These are phyloP conservation scores for Xylaria nigripes DNA, from an alignment of 495 filamentous ascomycete species.

Conservation along the genomic window DNA sequence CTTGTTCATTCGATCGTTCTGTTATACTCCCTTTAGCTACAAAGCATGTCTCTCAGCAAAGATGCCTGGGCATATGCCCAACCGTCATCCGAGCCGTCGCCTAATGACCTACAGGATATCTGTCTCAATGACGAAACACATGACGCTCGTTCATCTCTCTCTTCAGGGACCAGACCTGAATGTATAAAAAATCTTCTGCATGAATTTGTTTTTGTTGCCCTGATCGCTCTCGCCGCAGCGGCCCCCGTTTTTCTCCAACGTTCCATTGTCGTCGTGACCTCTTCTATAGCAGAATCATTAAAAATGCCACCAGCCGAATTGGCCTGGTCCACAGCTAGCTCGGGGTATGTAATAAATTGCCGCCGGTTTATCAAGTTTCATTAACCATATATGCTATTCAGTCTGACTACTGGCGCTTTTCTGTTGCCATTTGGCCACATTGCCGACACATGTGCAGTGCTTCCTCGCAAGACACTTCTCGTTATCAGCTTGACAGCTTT, in stretches of 20 bases:
- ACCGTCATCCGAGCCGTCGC: slow-evolving; percentile 7
- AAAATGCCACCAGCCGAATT: slow-evolving; percentile 54
- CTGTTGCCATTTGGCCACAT: slow-evolving; percentile 55
- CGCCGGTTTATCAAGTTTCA: slow-evolving; percentile 16
- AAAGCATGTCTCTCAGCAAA: slow-evolving; percentile 17
- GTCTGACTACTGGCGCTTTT: slow-evolving; percentile 50
- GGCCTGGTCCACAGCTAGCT: slow-evolving; percentile 52
- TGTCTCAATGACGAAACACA: slow-evolving; percentile 22
- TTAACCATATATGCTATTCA: slow-evolving; percentile 3
- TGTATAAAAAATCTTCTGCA: slow-evolving; percentile 50
- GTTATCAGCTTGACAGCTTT: slow-evolving; percentile 48
- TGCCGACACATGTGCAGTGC: slow-evolving; percentile 42
- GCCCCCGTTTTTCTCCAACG: slow-evolving; percentile 51
- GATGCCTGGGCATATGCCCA: slow-evolving; percentile 16
- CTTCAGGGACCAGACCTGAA: slow-evolving; percentile 35
- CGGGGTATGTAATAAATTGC: slow-evolving; percentile 35
- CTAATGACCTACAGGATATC: slow-evolving; percentile 25
- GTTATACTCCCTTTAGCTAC: slow-evolving; percentile 4
- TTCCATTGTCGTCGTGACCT: slow-evolving; percentile 49
- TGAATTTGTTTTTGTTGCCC: slow-evolving; percentile 54
- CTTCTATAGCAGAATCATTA: slow-evolving; percentile 49
- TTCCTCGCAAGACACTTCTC: slow-evolving; percentile 51
- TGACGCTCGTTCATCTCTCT: slow-evolving; percentile 10
- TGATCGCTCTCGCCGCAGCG: slow-evolving; percentile 57
- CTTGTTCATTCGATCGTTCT: slow-evolving; percentile 9